A percentile compares a stretch with the other conserved stretches of the same genome.
Evolutionary conservation across 495 filamentous ascomycete species (phyloP).

Genomic region (Corynascus novoguineensis): DNA sequence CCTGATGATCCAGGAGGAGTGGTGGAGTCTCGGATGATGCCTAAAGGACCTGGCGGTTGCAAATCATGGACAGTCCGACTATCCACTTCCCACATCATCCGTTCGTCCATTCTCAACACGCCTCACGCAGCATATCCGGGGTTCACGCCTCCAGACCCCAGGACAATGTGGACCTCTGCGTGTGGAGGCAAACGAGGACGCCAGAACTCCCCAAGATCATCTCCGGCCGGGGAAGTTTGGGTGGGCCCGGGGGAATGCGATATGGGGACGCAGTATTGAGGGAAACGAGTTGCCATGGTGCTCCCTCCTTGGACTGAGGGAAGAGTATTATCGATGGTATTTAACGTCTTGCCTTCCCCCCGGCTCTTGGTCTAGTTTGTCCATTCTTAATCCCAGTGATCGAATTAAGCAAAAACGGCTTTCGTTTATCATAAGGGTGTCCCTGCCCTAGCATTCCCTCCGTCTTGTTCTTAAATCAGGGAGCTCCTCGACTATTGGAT

Average conservation of each 20-base stretch:
- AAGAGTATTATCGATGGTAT: no score
- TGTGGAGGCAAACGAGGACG: neutral
- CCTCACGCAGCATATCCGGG: no score
- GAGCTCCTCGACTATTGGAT: neutral
- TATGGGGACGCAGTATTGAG: no score
- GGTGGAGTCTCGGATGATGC: no score
- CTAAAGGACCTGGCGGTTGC: no score
- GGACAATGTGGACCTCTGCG: neutral
- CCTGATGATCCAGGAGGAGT: no score
- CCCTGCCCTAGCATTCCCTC: neutral
- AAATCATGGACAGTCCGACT: neutral
- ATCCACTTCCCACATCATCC: neutral
- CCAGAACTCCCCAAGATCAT: slow-evolving; percentile 4
- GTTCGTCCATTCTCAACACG: no score
- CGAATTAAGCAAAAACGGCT: neutral
- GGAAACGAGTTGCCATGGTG: no score
- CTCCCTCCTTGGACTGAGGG: no score
- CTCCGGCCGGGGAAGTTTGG: slow-evolving; percentile 10
- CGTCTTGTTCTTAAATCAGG: no score
- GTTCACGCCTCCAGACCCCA: neutral
- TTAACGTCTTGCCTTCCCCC: neutral
- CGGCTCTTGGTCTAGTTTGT: neutral
- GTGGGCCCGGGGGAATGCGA: neutral
- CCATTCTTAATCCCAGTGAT: no score
- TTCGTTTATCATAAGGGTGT: neutral